These are phyloP conservation scores for Sporothrix humicola DNA, from an alignment of 2,329 filamentous ascomycete species.

Conservation along the genomic window DNA sequence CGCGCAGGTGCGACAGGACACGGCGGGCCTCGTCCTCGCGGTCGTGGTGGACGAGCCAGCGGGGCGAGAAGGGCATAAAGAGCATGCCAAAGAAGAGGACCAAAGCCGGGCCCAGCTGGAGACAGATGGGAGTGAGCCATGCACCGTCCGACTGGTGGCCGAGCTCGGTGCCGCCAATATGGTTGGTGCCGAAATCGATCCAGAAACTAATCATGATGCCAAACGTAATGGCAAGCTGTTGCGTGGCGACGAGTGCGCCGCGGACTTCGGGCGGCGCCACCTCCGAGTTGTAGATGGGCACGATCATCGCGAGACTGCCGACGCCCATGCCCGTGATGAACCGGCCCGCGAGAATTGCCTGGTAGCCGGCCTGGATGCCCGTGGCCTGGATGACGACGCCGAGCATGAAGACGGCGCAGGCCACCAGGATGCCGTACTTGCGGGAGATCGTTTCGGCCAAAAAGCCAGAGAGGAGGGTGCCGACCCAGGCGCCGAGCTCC, in stretches of 20 bases:
- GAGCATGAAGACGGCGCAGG: conserved; percentile 69
- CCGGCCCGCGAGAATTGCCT: conserved; percentile 70
- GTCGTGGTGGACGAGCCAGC: conserved; percentile 74
- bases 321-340: conserved; percentile 77
- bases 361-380: conserved; percentile 60
- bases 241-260: conserved; percentile 54
- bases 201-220: conserved; percentile 70
- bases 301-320: conserved; percentile 69
- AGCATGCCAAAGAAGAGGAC: conserved; percentile 73
- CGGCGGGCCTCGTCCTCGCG: conserved; percentile 70
- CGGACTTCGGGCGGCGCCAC: conserved; percentile 56
- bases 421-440: conserved; percentile 72
- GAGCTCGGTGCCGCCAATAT: conserved; percentile 61
- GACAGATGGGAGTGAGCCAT: conserved; percentile 74
- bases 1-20: conserved; percentile 68
- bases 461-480: conserved; percentile 71
- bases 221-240: conserved; percentile 63
- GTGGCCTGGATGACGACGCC: conserved; percentile 74
- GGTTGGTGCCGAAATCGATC: conserved; percentile 70
- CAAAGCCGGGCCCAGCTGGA: conserved; percentile 71
- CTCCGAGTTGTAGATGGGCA: conserved; percentile 56
- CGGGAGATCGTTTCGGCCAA: conserved; percentile 72
- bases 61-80: conserved; percentile 79
- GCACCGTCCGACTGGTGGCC: conserved; percentile 67
- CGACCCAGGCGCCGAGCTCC: conserved; percentile 79